Base-by-base conservation (phyloP, 1,284 basidiomycete genomes). In the Trichosporon coremiiforme region DNA sequence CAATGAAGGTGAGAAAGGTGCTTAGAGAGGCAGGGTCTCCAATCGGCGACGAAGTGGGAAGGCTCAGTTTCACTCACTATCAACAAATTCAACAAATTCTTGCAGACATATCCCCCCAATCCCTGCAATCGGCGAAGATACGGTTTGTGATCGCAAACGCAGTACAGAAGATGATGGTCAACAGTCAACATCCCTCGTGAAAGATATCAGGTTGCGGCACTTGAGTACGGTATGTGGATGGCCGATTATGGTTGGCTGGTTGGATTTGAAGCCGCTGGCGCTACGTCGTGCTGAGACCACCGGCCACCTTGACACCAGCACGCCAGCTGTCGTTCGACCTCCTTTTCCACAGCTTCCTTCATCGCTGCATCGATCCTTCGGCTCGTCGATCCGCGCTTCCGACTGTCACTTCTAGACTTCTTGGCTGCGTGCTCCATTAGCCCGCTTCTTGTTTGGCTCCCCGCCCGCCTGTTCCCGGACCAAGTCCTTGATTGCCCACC, bases 231-330 rank as follows among this genome's bases (percentile, higher is more conserved):
- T 33, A 60, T 60, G 57, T 60, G 31, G 57, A n/a, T 9, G 57
- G 57, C 31, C 57, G 57, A 60, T 60, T 60, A 60, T 60, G 57
- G 57, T 60, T 60, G 57, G 57, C 57, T 35, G 31, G 31, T 31
- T 15, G n/a, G 29, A 33, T 60, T 60, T 60, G 57, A 60, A 60
- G 57, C 57, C 57, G 57, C 29, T 33, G 29, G 55, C 10, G 4
- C 29, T 33, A 33, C 57, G 29, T 2, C 17, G 57, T n/a, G 29
- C 57, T 60, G 57, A 57, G 57, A n/a, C 29, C 20, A 31, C 22
- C 55, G 55, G 22, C 55, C 55, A 33, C 57, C 57, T n/a, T 9
- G 47, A 53, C 47, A 53, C n/a, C 20, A 53, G 47, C n/a, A 22
- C 47, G 20, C 47, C 47, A 53, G 47, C 20, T 22, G 47, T 53